phyloP scores from a whole-genome alignment of 2,329 filamentous ascomycete species.

The Pseudogymnoascus sp. region DNA sequence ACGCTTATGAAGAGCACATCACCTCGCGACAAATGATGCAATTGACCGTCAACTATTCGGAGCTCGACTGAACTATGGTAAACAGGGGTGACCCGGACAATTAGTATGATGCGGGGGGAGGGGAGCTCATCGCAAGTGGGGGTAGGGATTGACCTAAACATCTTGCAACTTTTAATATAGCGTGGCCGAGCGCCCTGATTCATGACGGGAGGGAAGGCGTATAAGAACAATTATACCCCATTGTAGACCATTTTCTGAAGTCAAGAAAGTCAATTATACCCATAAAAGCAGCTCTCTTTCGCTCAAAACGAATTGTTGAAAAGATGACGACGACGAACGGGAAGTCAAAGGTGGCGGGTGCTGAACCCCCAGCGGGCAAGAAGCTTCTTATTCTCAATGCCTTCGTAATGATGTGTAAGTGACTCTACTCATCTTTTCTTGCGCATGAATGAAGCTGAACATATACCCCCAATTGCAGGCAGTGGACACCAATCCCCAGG shows the following conservation, averaged over 20 bases:
- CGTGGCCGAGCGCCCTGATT: background rate
- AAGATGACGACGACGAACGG: background rate
- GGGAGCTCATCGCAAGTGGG: background rate
- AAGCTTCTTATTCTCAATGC: constrained; percentile 44
- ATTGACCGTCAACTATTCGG: background rate
- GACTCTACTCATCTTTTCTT: constrained; percentile 4
- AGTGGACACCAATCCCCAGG: constrained; percentile 47
- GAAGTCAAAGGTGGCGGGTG: background rate
- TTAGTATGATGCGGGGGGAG: background rate
- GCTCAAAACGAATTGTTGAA: background rate
- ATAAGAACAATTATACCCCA: background rate
- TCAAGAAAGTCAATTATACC: background rate
- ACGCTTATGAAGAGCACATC: constrained; percentile 4
- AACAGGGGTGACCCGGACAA: background rate
- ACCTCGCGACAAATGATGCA: constrained; percentile 5
- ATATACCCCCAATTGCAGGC: constrained; percentile 31
- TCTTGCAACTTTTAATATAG: background rate
- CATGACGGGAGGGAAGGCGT: background rate
- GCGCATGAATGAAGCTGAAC: constrained; percentile 1
- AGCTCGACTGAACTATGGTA: background rate
- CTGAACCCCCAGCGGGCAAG: constrained; percentile 15
- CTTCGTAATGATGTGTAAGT: constrained; percentile 41
- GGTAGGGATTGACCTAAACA: background rate
- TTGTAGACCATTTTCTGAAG: background rate
- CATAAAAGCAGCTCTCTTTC: background rate